A percentile compares a stretch with the other conserved stretches of the same genome.
phyloP scores from a whole-genome alignment of 768 basidiomycete species.

The Lactifluus subvellereus region DNA sequence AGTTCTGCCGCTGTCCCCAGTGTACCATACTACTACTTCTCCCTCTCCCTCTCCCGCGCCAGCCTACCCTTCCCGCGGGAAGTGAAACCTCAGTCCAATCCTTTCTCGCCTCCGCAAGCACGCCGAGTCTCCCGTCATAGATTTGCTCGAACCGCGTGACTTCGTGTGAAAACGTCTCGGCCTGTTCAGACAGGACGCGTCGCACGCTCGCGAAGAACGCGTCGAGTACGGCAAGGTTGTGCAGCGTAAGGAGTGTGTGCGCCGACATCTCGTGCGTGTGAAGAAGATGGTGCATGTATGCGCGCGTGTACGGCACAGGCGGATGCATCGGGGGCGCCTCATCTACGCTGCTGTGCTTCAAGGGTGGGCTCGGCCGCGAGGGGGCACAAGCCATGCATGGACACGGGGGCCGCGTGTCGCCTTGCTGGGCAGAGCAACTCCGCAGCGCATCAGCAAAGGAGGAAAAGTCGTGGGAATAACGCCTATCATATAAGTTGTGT shows the following conservation, averaged over 20 bases:
- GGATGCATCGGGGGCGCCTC: slow-evolving; percentile 32
- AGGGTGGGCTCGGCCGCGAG: slow-evolving; percentile 8
- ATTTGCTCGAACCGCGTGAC: slow-evolving; percentile 42
- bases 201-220: slow-evolving; percentile 60
- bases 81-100: slow-evolving; percentile 63
- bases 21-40: slow-evolving; percentile 18
- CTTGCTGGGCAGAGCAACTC: slow-evolving; percentile 30
- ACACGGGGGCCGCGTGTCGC: slow-evolving; percentile 36
- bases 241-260: slow-evolving; percentile 65
- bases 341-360: slow-evolving; percentile 25
- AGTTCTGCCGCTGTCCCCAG: slow-evolving; percentile 22
- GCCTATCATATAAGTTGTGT: slow-evolving; percentile 61
- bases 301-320: slow-evolving; percentile 37
- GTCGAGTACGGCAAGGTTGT: slow-evolving; percentile 67
- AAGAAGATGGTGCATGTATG: slow-evolving; percentile 80
- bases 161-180: slow-evolving; percentile 38
- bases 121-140: slow-evolving; percentile 45
- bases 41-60: slow-evolving; percentile 51
- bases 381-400: slow-evolving; percentile 31
- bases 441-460: slow-evolving; percentile 45
- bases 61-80: slow-evolving; percentile 71
- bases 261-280: slow-evolving; percentile 90
- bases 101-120: slow-evolving; percentile 48
- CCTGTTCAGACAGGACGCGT: slow-evolving; percentile 25
- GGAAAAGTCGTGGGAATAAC: slow-evolving; percentile 57